Conservation (phyloP, 352 stramenopile species). For the Phytopythium litorale region DNA sequence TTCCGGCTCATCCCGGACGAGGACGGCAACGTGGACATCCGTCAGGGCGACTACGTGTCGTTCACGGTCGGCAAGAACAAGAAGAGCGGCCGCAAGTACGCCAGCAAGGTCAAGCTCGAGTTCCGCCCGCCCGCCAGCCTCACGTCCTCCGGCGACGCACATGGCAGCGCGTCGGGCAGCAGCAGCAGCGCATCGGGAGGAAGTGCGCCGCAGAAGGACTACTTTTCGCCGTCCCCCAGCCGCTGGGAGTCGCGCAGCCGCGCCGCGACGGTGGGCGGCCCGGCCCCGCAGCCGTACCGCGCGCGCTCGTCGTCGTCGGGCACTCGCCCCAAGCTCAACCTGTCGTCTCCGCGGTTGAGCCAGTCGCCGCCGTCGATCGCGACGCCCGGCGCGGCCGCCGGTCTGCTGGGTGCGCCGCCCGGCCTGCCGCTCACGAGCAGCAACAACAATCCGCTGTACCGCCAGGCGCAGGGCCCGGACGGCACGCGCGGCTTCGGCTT, state of each 20-base stretch:
- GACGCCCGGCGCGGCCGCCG: neutral
- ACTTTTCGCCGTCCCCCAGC: slow-evolving; percentile 46
- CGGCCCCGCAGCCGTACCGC: slow-evolving; percentile 43
- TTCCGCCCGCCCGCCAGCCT: slow-evolving; percentile 70
- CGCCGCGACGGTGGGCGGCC: slow-evolving; percentile 42
- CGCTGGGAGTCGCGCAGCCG: slow-evolving; percentile 59
- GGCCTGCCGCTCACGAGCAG: slow-evolving; percentile 37
- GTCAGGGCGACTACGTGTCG: slow-evolving; percentile 82
- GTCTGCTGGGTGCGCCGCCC: slow-evolving; percentile 23
- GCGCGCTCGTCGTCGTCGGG: slow-evolving; percentile 54
- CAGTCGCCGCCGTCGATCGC: slow-evolving; percentile 32
- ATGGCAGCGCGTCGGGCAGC: slow-evolving; percentile 7
- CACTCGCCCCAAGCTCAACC: slow-evolving; percentile 52
- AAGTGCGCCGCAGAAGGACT: slow-evolving; percentile 54
- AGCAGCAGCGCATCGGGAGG: slow-evolving; percentile 24
- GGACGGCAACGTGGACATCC: slow-evolving; percentile 82
- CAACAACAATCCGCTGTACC: slow-evolving; percentile 60
- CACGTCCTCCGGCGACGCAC: slow-evolving; percentile 17
- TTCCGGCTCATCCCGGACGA: slow-evolving; percentile 88
- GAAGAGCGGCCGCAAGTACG: slow-evolving; percentile 86
- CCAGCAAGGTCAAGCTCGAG: slow-evolving; percentile 86
- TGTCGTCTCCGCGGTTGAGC: slow-evolving; percentile 57
- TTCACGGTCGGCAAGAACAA: slow-evolving; percentile 90
- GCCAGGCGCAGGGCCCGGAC: slow-evolving; percentile 73
- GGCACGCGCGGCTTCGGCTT: slow-evolving; percentile 79